phyloP scores from a whole-genome alignment of 768 basidiomycete genomes.

The Mycena metata region DNA sequence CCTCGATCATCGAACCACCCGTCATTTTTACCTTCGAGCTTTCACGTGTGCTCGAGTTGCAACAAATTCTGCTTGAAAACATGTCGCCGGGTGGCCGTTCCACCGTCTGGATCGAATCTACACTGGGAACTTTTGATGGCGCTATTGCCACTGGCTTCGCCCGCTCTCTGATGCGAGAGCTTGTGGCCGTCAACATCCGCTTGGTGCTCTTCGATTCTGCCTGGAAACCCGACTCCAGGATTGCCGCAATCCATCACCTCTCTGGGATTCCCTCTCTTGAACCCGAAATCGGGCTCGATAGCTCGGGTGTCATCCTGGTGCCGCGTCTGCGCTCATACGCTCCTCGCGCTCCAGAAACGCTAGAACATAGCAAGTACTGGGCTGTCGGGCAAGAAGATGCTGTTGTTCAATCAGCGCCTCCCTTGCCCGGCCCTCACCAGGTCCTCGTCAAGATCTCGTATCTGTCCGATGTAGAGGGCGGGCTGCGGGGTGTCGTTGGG shows the following conservation, averaged over 20 bases:
- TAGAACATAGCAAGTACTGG: neutral
- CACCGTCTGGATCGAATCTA: slow-evolving; percentile 3
- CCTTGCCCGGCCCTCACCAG: neutral
- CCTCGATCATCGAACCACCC: neutral
- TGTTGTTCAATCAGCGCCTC: neutral
- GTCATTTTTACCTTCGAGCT: neutral
- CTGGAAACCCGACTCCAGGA: neutral
- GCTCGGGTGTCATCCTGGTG: neutral
- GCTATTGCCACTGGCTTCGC: neutral
- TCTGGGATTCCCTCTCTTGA: neutral
- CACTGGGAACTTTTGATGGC: neutral
- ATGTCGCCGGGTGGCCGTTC: neutral
- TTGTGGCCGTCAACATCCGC: neutral
- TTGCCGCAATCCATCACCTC: neutral
- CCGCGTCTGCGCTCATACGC: neutral
- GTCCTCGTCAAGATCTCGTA: slow-evolving; percentile 21
- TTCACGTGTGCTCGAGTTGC: neutral
- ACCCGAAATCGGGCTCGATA: neutral
- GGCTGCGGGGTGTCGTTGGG: slow-evolving; percentile 22
- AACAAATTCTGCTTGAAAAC: neutral
- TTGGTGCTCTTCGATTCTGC: neutral
- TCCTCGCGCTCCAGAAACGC: neutral
- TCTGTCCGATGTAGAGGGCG: slow-evolving; percentile 18
- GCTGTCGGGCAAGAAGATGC: neutral
- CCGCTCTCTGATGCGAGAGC: neutral